These are phyloP conservation scores for Sarocladiaceae sp. DNA, from an alignment of 2,329 filamentous ascomycete species.

Conservation along the genomic window DNA sequence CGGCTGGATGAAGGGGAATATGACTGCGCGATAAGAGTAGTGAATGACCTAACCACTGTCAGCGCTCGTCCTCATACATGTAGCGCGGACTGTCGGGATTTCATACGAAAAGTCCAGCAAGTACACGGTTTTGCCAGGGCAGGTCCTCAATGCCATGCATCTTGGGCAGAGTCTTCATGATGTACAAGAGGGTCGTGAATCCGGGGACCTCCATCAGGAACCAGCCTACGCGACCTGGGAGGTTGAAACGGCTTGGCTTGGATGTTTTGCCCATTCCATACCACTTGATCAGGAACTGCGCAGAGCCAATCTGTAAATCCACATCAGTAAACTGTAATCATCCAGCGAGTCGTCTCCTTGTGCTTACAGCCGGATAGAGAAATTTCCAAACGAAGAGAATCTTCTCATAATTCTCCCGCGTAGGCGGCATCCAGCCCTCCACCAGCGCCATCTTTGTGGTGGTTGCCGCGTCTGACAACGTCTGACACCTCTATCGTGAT, in stretches of 20 bases:
- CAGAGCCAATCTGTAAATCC: slow-evolving; percentile 45
- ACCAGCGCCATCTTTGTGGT: slow-evolving; percentile 38
- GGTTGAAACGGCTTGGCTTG: slow-evolving; percentile 66
- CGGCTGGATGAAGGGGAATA: slow-evolving; percentile 78
- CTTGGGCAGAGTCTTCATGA: slow-evolving; percentile 64
- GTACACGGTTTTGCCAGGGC: slow-evolving; percentile 74
- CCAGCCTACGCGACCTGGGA: slow-evolving; percentile 89
- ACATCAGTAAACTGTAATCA: background rate
- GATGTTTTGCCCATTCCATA: slow-evolving; percentile 95
- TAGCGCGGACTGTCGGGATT: slow-evolving; percentile 14
- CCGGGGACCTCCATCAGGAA: slow-evolving; percentile 81
- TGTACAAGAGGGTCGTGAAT: slow-evolving; percentile 73
- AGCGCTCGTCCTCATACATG: slow-evolving; percentile 1
- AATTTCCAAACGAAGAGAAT: slow-evolving; percentile 50
- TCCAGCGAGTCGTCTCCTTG: slow-evolving; percentile 41
- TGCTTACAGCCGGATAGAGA: slow-evolving; percentile 45
- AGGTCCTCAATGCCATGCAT: slow-evolving; percentile 54
- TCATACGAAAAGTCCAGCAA: slow-evolving; percentile 62
- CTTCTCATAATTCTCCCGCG: slow-evolving; percentile 52
- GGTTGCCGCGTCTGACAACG: background rate
- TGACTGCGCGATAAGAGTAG: slow-evolving; percentile 83
- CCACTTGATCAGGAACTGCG: slow-evolving; percentile 75
- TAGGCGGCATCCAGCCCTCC: slow-evolving; percentile 53
- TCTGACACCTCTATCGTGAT: too few relatives aligned
- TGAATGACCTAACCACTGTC: slow-evolving; percentile 59